phyloP scores from a whole-genome alignment of 164 flowering plant genomes.

The Saururus chinensis region DNA sequence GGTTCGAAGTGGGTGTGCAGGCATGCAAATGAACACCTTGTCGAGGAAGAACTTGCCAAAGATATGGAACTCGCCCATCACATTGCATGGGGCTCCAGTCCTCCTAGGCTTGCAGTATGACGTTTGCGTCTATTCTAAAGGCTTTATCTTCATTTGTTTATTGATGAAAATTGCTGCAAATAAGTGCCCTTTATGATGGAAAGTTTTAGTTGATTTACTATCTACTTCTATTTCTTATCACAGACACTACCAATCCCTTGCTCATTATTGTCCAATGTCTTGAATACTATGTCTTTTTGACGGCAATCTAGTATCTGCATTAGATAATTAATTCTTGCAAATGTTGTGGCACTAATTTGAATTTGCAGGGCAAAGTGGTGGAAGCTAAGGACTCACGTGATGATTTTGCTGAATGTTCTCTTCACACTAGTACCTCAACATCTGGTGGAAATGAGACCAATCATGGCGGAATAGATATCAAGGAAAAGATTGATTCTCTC shows the following conservation, averaged over 20 bases:
- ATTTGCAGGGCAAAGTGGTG: slow-evolving; percentile 10
- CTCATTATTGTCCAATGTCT: neutral
- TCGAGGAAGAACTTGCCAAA: slow-evolving; percentile 25
- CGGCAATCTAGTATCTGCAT: neutral
- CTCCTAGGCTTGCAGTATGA: slow-evolving; percentile 14
- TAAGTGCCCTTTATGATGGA: neutral
- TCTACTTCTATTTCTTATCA: neutral
- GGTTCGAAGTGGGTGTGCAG: slow-evolving; percentile 22
- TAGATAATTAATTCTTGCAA: neutral
- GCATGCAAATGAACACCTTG: slow-evolving; percentile 54
- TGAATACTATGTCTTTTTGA: neutral
- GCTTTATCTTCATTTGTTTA: neutral
- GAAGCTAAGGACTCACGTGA: neutral
- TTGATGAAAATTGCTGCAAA: neutral
- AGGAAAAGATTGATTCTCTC: slow-evolving; percentile 27
- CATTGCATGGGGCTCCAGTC: slow-evolving; percentile 21
- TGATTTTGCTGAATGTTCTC: slow-evolving; percentile 1
- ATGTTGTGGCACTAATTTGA: neutral
- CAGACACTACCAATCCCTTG: neutral
- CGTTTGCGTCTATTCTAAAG: neutral
- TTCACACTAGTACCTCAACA: slow-evolving; percentile 9
- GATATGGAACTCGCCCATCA: slow-evolving; percentile 39
- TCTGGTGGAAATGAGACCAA: neutral
- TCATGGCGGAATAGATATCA: slow-evolving; percentile 4
- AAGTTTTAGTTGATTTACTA: neutral